Base-by-base conservation (phyloP, 768 basidiomycete species). In the Leucosporidium creatinivorum region DNA sequence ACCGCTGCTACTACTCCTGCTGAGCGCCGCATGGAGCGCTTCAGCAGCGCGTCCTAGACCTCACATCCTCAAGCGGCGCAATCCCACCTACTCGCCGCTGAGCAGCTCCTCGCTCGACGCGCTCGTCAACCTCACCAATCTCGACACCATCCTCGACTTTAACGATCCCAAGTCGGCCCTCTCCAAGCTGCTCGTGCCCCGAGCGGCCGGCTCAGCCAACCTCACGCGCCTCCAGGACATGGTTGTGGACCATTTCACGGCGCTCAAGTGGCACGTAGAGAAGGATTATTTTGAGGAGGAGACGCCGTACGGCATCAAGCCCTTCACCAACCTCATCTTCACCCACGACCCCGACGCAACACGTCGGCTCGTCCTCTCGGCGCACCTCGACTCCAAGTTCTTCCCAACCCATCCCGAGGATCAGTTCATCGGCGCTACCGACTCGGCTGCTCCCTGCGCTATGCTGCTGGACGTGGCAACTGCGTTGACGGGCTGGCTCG, bases 361-460 rank as follows among this genome's bases (percentile, higher is more conserved):
- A 2, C 80, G 89, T 55, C 86, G 90, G 68, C 82, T 99, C 44
- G 82, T 94, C 21, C 77, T 99, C n/a, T 82, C 96, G 8, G 96
- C 74, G 0, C 75, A 76, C 63, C 55, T 69, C 63, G 75, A 76
- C 26, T 56, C 68, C 39, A 75, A 73, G 39, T 71, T 61, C 63
- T 75, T 69, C 61, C 63, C 63, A 1, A 54, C 51, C 6, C 18
- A 10, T 30, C 71, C 65, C 52, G 58, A 60, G 59, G n/a, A 52
- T 26, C 79, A 97, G 90, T 99, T 99, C 77, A 81, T 99, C 75
- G 96, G 96, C 44, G 96, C 96, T 13, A 98, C 93, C 15, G 96
- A 99, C 77, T 96, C 93, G 1, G 96, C 93, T 9, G 92, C 91
- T 44, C 87, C 96, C 3, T 97, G 93, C 72, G 91, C 93, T 6